These are phyloP conservation scores for Novymonas esmeraldas DNA, from an alignment of 208 protist species.

Conservation along the genomic window DNA sequence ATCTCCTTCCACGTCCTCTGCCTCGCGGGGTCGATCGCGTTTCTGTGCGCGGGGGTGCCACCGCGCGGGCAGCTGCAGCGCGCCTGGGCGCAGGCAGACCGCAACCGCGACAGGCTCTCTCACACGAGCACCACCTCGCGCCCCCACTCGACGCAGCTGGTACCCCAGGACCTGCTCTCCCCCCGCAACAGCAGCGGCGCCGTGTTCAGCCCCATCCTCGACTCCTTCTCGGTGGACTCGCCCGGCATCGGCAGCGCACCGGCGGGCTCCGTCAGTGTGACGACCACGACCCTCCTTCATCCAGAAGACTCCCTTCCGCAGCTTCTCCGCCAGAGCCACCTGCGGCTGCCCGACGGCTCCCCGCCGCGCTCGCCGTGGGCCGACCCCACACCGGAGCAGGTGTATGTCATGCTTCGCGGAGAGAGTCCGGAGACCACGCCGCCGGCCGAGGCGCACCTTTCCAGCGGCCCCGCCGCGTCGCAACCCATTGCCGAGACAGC, in stretches of 20 bases:
- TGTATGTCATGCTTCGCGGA: conserved; percentile 20
- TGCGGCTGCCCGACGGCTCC: neutral
- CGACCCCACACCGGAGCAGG: conserved; percentile 22
- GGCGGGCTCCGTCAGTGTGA: neutral
- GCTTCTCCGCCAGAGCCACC: neutral
- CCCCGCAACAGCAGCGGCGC: neutral
- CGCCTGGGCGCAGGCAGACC: conserved; percentile 63
- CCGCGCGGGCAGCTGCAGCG: conserved; percentile 51
- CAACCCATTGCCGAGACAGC: too few relatives aligned
- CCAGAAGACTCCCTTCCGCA: neutral
- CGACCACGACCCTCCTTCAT: conserved; percentile 3
- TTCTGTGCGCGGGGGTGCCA: conserved; percentile 48
- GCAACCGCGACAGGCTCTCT: conserved; percentile 37
- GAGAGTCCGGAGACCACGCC: conserved; percentile 7
- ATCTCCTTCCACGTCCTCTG: conserved; percentile 44
- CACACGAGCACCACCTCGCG: conserved; percentile 18
- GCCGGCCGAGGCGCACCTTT: too few relatives aligned
- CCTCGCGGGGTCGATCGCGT: conserved; percentile 48
- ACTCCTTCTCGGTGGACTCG: conserved; percentile 15
- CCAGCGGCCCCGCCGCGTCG: too few relatives aligned
- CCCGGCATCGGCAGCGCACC: neutral
- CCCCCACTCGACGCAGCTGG: conserved; percentile 26
- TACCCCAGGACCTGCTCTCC: conserved; percentile 26
- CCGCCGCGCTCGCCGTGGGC: conserved; percentile 14
- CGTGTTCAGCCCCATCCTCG: conserved; percentile 17